phyloP scores from a whole-genome alignment of 305 asterid genomes.

The Fraxinus greggii region DNA sequence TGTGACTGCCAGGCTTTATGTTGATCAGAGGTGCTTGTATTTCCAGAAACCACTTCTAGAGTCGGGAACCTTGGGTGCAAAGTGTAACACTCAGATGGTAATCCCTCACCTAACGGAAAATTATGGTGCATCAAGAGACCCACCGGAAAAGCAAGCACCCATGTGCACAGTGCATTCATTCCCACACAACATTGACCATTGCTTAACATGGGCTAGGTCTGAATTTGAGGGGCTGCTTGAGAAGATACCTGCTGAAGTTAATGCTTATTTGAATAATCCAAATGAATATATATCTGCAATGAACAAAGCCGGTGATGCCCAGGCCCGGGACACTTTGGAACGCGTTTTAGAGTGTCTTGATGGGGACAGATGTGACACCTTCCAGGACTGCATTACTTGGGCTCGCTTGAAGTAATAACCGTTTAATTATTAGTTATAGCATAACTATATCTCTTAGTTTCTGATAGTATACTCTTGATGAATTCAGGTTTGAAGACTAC shows the following conservation, averaged over 20 bases:
- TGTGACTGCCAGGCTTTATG: slow-evolving; percentile 43
- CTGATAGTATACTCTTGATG: slow-evolving; percentile 9
- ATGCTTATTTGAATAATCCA: slow-evolving; percentile 37
- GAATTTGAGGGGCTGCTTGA: slow-evolving; percentile 46
- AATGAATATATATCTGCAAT: slow-evolving; percentile 35
- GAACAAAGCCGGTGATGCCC: slow-evolving; percentile 43
- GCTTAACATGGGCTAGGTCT: slow-evolving; percentile 46
- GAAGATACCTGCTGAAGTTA: slow-evolving; percentile 43
- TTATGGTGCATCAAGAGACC: slow-evolving; percentile 50
- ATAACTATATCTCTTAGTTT: neutral
- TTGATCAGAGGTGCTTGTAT: slow-evolving; percentile 45
- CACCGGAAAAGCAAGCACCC: slow-evolving; percentile 46
- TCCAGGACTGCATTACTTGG: slow-evolving; percentile 43
- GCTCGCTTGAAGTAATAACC: slow-evolving; percentile 38
- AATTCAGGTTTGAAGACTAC: slow-evolving; percentile 41
- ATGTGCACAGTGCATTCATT: slow-evolving; percentile 46
- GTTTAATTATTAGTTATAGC: neutral
- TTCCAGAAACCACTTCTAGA: slow-evolving; percentile 43
- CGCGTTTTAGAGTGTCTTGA: slow-evolving; percentile 41
- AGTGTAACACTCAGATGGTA: slow-evolving; percentile 47
- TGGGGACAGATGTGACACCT: slow-evolving; percentile 36
- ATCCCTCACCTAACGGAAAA: slow-evolving; percentile 44
- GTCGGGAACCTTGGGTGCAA: slow-evolving; percentile 45
- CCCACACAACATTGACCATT: slow-evolving; percentile 46
- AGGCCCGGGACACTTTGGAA: slow-evolving; percentile 41